phyloP scores from a whole-genome alignment of 257 asterid genomes.

The Eustoma russellianum region DNA sequence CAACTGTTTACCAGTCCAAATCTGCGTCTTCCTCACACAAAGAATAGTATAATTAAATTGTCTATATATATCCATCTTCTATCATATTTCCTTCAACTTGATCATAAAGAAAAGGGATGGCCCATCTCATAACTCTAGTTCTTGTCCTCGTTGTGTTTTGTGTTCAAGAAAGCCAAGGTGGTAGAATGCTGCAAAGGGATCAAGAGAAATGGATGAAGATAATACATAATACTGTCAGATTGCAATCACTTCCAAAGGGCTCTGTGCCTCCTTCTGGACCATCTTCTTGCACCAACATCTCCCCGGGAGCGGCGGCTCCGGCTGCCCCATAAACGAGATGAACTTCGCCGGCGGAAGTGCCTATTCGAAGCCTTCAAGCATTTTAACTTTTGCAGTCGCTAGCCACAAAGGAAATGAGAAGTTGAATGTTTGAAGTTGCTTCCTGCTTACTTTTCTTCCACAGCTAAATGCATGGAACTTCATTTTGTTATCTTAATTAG shows the following conservation, averaged over 20 bases:
- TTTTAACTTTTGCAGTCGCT: conserved; percentile 7
- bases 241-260: conserved; percentile 32
- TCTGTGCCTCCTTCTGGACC: conserved; percentile 57
- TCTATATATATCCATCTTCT: neutral
- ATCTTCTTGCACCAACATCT: conserved; percentile 61
- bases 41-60: too few relatives aligned
- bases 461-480: neutral
- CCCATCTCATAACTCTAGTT: conserved; percentile 3
- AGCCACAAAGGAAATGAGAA: conserved; percentile 5
- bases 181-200: conserved; percentile 20
- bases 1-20: conserved; percentile 9
- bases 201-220: conserved; percentile 6
- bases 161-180: conserved; percentile 9
- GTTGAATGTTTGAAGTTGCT: neutral
- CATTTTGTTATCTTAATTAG: too few relatives aligned
- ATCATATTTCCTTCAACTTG: neutral
- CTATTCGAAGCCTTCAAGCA: conserved; percentile 7
- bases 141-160: neutral
- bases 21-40: conserved; percentile 4
- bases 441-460: neutral
- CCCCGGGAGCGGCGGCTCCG: conserved; percentile 44
- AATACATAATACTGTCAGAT: neutral
- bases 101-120: conserved; percentile 18
- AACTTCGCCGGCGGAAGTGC: conserved; percentile 19
- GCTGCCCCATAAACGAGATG: conserved; percentile 16